Base-by-base conservation (phyloP, 495 filamentous ascomycete genomes). In the Tetracladium setigerum region DNA sequence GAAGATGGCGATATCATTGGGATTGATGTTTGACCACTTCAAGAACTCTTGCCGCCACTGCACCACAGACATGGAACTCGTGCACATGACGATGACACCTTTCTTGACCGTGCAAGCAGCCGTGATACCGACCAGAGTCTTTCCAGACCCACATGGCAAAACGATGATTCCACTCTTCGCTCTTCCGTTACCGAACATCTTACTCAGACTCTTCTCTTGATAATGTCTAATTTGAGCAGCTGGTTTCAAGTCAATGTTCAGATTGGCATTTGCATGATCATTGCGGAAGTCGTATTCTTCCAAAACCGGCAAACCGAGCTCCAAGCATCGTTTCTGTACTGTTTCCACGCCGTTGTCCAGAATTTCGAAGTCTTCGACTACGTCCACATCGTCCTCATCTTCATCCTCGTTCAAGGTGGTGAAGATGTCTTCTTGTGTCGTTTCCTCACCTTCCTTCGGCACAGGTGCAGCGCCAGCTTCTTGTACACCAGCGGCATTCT, bases 251-350 rank as follows among this genome's bases (percentile, higher is more conserved):
- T 96, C 89, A 53, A 99, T 97, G 42, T 96, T 87, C 2, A 97
- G 70, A 38, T 85, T 94, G 0, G 89, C 76, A 58, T 97, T 99
- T 47, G 81, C 72, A 30, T 84, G 77, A 61, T 99, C 94, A 53
- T 91, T 91, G n/a, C 89, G 77, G 63, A 96, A 97, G 59, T 97
- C 94, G 63, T 99, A 97, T 63, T 99, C 92, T 64, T 96, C 94
- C 24, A 96, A 71, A 22, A 95, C 82, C 4, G 91, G 94, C 54
- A 84, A 85, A 14, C 81, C 82, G 35, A 99, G 80, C 13, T 87
- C 83, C 44, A 92, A 78, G 60, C 92, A 96, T 41, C 85, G 81
- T 59, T 91, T 91, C 64, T 94, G 87, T 4, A 97, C 90, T 4
- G 71, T 71, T 66, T 96, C 89, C 15, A 95, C 87, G 30, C 75